phyloP scores from a whole-genome alignment of 805 yeast genomes.

The Peterozyma xylosa region DNA sequence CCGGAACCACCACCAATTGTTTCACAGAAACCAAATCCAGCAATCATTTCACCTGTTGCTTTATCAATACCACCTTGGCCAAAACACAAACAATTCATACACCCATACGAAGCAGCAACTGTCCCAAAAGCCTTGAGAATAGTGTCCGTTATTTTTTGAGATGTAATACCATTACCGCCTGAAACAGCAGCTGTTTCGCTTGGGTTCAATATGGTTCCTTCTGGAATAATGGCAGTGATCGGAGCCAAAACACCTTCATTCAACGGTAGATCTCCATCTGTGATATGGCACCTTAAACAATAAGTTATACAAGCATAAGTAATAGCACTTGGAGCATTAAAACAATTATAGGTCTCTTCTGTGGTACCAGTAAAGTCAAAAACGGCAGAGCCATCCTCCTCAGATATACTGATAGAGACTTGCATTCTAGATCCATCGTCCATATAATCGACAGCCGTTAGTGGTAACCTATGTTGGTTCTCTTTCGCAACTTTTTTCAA shows the following conservation, averaged over 20 bases:
- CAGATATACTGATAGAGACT: slow-evolving; percentile 31
- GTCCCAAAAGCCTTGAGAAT: slow-evolving; percentile 73
- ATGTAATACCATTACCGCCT: slow-evolving; percentile 60
- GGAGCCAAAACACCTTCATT: slow-evolving; percentile 44
- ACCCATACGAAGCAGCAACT: slow-evolving; percentile 87
- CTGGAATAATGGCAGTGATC: slow-evolving; percentile 20
- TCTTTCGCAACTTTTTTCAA: slow-evolving; percentile 28
- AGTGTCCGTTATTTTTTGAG: slow-evolving; percentile 83
- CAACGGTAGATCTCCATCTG: slow-evolving; percentile 45
- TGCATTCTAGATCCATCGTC: slow-evolving; percentile 50
- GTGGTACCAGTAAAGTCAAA: slow-evolving; percentile 51
- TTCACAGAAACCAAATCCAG: slow-evolving; percentile 47
- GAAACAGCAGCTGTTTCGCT: slow-evolving; percentile 37
- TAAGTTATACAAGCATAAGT: slow-evolving; percentile 46
- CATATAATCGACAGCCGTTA: slow-evolving; percentile 38
- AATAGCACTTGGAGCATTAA: slow-evolving; percentile 50
- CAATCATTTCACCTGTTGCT: slow-evolving; percentile 26
- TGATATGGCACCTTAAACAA: slow-evolving; percentile 40
- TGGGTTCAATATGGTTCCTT: slow-evolving; percentile 26
- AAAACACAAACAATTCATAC: slow-evolving; percentile 82
- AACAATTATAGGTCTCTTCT: slow-evolving; percentile 41
- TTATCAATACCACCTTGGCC: slow-evolving; percentile 57
- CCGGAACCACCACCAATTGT: slow-evolving; percentile 52
- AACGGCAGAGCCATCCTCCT: slow-evolving; percentile 31
- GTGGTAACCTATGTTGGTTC: slow-evolving; percentile 20